Conservation (phyloP, 108 stramenopile genomes). For the Pseudonitzschia delicatissima region DNA sequence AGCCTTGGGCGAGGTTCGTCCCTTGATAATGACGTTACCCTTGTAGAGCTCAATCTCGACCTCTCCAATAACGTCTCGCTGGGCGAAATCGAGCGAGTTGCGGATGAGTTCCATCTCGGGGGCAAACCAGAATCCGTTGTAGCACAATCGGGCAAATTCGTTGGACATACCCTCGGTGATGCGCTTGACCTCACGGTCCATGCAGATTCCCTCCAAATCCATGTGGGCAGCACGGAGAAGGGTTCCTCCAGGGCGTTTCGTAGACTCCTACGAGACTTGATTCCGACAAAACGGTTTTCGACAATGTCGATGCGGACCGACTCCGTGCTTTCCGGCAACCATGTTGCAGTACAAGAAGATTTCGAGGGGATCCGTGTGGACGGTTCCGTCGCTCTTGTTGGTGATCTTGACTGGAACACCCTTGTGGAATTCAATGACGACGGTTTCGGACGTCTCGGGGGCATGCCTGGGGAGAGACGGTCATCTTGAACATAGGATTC, state of each 20-base stretch:
- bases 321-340: slow-evolving; percentile 94
- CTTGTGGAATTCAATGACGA: slow-evolving; percentile 87
- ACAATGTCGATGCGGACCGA: slow-evolving; percentile 99
- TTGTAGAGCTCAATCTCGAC: slow-evolving; percentile 94
- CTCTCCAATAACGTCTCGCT: slow-evolving; percentile 88
- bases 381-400: slow-evolving; percentile 83
- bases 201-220: slow-evolving; percentile 93
- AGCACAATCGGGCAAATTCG: slow-evolving; percentile 96
- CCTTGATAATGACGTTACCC: slow-evolving; percentile 89
- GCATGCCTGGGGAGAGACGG: slow-evolving; percentile 87
- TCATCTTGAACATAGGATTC: slow-evolving; percentile 95
- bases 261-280: slow-evolving; percentile 99
- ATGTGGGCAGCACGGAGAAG: slow-evolving; percentile 94
- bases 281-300: slow-evolving; percentile 99
- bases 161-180: slow-evolving; percentile 86
- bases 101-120: slow-evolving; percentile 98
- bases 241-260: slow-evolving; percentile 98
- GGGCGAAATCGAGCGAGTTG: slow-evolving; percentile 81
- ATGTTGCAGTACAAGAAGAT: slow-evolving; percentile 96
- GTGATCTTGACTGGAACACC: slow-evolving; percentile 97
- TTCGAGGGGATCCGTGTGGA: slow-evolving; percentile 90
- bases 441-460: slow-evolving; percentile 69
- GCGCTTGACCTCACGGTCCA: slow-evolving; percentile 98
- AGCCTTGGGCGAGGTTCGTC: slow-evolving; percentile 82
- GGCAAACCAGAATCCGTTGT: slow-evolving; percentile 99